Evolutionary conservation across 2,329 filamentous ascomycete species (phyloP), one percentile per base, ranked within the genome.

Genomic region (Trichoderma harzianum): DNA sequence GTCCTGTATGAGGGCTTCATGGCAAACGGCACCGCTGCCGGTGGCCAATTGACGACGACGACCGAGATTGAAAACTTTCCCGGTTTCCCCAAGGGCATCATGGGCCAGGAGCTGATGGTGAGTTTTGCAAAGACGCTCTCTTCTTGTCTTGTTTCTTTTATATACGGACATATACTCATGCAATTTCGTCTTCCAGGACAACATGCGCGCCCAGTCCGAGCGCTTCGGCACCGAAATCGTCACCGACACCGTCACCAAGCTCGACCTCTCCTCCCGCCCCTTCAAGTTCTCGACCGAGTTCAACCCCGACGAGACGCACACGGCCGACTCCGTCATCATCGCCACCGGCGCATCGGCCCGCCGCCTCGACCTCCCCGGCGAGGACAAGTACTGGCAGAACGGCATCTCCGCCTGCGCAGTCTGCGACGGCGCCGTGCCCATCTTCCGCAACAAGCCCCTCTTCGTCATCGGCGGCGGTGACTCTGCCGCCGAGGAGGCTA

Each of bases 41-140:
- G 96, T 77, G 96, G 96, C 72, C 96, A 99, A 87, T 88, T 99
- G 77, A 99, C 97, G 70, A 99, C 97, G 30, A 99, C 96, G 70
- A 98, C 97, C 78, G 97, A 99, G 77, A 91, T 99, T 73, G 96
- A 99, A 87, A 99, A 99, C 88, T 99, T 92, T 84, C 96, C 96
- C 30, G 96, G 96, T 62, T 99, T 98, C 85, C 92, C 93, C 78
- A 89, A 93, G 78, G 93, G 92, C 74, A 94, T 99, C 81, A 92
- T 94, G 83, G 96, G 96, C 76, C 84, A 88, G 71, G 92, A 94
- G 79, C 86, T 99, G 76, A 99, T 99, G 96, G 88, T 90, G 75
- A 70, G 86, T 39, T 21, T 24, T n/a, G 10, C n/a, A 12, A 51
- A 12, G 43, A 24, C n/a, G 5, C n/a, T 43, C 28, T 43, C 39